Evolutionary conservation across 176 grass and related monocot species (phyloP), one percentile per base, ranked within the genome.

Genomic region (Pontederia crassipes): DNA sequence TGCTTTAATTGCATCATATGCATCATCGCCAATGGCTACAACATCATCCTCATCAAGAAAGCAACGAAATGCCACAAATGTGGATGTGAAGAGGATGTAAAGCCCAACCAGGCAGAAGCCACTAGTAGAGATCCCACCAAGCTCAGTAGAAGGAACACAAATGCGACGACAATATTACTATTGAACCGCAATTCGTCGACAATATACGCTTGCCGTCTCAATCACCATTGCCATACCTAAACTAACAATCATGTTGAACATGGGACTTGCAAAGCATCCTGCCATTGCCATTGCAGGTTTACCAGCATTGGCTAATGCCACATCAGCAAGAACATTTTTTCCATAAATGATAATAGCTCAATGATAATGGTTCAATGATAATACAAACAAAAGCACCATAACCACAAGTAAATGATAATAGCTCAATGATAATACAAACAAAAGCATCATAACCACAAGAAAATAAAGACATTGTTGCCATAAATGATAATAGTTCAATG

Each of bases 161-260:
- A 92, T 32, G 93, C 93, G 45, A 83, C 72, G 15, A 97, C 87
- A 48, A 97, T 91, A 24, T 82, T 78, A 14, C 77, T 61, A 76
- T 91, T 68, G 76, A 97, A 97, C 29, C 75, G 87, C 28, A 92
- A 84, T 46, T 81, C 80, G 77, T 81, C 92, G 59, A 79, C 79
- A 84, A 61, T 98, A 83, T 11, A 88, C 74, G 49, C 81, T 85
- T 49, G 81, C 72, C 59, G 93, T 88, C n/a, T 92, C 83, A 65
- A 86, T 77, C 27, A 98, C 79, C 17, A 92, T 77, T 46, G 87
- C 87, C 12, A 81, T 75, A 47, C 87, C 87, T 64, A 92, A 75
- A 13, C 93, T 84, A 54, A 98, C 84, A 57, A 98, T 64, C 93
- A 89, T 98, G 59, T 98, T 92, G 77, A 91, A 88, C 83, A 97